Evolutionary conservation across 179 eudicot species (phyloP), one percentile per base, ranked within the genome.

Genomic region (Beta corolliflora): DNA sequence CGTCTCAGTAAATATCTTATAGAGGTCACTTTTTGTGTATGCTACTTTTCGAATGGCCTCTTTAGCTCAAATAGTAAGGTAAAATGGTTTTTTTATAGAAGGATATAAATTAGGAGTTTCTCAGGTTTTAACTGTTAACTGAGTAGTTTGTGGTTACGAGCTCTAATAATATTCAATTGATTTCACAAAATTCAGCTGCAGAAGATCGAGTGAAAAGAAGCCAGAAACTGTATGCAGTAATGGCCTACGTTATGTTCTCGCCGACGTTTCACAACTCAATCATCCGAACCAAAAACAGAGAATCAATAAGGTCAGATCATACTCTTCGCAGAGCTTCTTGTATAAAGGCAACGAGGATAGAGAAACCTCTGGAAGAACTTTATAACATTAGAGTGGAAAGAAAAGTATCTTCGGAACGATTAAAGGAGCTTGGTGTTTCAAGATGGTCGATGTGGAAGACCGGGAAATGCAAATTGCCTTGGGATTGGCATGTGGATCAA

Each of bases 401-500:
- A 60, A 91, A 91, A 66, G 89, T 89, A 60, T 86, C 94, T 1
- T 79, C 88, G 1, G 89, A 91, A 52, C 85, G 98, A 61, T 81
- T 94, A 58, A 86, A 81, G 16, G 96, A 92, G 89, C 93, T 96
- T 21, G 93, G 93, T 46, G 91, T 92, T 48, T 86, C 91, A 0
- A 82, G 71, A 76, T 96, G 99, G 99, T 94, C 99, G 16, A 76
- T 82, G 14, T 96, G 99, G 99, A 94, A 96, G 80, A 94, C 99
- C 0, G 97, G 97, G 55, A 96, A 92, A 80, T 94, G 99, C 85
- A 87, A 85, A 83, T 82, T 96, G 80, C 96, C 99, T 0, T 96
- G 99, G 99, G 96, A 96, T 74, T 96, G 99, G 99, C 98, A 96
- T 46, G 97, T 93, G 0, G 99, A 96, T 83, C 99, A 96, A 88